Evolutionary conservation across 306 rosid genomes (phyloP).

Genomic region (Ochetophila trinervis): DNA sequence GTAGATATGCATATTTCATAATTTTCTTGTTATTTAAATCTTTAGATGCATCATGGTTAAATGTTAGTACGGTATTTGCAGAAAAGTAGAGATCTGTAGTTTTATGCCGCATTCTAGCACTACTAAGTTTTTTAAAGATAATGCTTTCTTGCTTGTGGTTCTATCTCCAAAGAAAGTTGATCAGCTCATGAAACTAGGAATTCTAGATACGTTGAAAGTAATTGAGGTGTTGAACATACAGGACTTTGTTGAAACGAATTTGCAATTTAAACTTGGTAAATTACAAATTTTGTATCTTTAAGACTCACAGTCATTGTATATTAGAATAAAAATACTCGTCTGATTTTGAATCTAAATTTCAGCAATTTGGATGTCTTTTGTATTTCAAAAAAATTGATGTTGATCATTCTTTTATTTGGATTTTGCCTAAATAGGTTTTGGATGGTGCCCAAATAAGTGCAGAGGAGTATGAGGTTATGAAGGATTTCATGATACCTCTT

Average conservation of each 20-base stretch:
- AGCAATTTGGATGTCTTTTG: neutral
- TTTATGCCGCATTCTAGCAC: no score
- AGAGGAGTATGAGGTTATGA: constrained; percentile 75
- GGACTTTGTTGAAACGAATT: no score
- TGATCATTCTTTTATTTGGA: constrained; percentile 22
- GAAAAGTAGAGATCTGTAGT: no score
- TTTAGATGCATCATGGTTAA: neutral
- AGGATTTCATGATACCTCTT: constrained; percentile 73
- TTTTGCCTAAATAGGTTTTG: constrained; percentile 58
- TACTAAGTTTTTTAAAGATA: no score
- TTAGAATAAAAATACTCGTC: no score
- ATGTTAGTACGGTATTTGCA: no score
- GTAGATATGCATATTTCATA: neutral
- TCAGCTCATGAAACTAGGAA: neutral
- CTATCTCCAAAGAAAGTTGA: neutral
- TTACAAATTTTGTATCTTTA: no score
- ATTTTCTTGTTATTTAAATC: neutral
- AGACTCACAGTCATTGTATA: no score
- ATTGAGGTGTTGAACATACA: neutral
- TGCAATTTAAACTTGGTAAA: no score
- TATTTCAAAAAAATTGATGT: neutral
- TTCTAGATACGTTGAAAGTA: neutral
- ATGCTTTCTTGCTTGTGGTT: no score
- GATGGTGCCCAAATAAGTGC: constrained; percentile 53
- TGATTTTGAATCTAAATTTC: neutral